Conservation (phyloP, 2,329 filamentous ascomycete genomes). For the Botrytis hyacinthi region DNA sequence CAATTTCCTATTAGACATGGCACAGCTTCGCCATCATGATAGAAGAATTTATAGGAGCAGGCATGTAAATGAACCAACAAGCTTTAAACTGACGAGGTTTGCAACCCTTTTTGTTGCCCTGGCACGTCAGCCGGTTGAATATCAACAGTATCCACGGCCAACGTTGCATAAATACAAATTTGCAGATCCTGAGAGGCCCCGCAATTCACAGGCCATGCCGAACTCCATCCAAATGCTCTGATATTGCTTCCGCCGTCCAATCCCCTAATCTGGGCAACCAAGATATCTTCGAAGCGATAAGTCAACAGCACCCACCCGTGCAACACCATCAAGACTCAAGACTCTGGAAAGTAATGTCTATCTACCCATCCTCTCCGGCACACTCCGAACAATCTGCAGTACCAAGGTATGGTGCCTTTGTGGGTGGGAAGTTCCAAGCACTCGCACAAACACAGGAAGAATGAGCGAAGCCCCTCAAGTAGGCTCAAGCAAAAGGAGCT, state of each 20-base stretch:
- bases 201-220: conserved; percentile 78
- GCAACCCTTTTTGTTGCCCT: not conserved
- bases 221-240: conserved; percentile 86
- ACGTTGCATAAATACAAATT: not conserved
- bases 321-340: conserved; percentile 69
- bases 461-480: not conserved
- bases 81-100: not conserved
- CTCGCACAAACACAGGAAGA: not conserved
- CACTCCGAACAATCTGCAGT: not conserved
- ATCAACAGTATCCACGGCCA: not conserved
- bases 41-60: not conserved
- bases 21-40: too few species aligned
- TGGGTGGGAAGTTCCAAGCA: not conserved
- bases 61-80: not conserved
- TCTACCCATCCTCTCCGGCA: not conserved
- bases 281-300: conserved; percentile 73
- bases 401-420: not conserved
- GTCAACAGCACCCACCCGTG: conserved; percentile 74
- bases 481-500: not conserved
- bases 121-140: not conserved
- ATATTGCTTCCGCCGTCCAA: conserved; percentile 81
- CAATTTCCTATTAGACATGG: too few species aligned
- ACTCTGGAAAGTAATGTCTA: not conserved
- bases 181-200: conserved; percentile 28
- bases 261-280: conserved; percentile 78